Conservation (phyloP, 495 filamentous ascomycete species). For the Daldinia caldariorum region DNA sequence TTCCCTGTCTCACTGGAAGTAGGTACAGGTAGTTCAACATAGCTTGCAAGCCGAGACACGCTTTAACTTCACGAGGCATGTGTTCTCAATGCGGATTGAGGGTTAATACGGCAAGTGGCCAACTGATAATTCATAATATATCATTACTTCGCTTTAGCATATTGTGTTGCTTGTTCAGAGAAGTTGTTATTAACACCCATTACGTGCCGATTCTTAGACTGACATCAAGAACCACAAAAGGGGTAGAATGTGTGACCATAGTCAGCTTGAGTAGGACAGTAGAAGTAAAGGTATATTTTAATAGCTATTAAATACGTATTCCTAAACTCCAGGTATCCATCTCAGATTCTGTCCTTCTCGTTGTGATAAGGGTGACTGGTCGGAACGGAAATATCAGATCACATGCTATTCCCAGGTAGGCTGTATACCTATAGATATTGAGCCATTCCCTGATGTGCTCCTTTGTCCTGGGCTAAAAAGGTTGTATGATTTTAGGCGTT, state of each 20-base stretch:
- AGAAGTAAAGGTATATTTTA: not conserved
- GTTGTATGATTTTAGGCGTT: not conserved
- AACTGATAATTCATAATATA: too few relatives aligned
- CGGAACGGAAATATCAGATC: not conserved
- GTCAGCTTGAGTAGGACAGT: too few relatives aligned
- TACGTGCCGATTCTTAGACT: too few relatives aligned
- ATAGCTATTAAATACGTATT: too few relatives aligned
- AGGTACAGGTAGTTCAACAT: not conserved
- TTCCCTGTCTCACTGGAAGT: not conserved
- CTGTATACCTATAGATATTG: not conserved
- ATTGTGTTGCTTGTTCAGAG: too few relatives aligned
- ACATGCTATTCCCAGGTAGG: not conserved
- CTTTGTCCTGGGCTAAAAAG: not conserved
- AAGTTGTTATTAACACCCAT: too few relatives aligned
- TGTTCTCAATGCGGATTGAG: not conserved
- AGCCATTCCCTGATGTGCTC: not conserved
- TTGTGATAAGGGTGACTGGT: not conserved
- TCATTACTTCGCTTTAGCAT: too few relatives aligned
- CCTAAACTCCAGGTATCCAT: too few relatives aligned
- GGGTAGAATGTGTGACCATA: not conserved
- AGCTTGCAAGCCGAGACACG: not conserved
- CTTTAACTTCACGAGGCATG: not conserved
- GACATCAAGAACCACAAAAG: not conserved
- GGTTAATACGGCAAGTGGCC: not conserved
- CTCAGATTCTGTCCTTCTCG: too few relatives aligned